Conservation (phyloP, 108 stramenopile genomes). For the Nitzschia sp. region DNA sequence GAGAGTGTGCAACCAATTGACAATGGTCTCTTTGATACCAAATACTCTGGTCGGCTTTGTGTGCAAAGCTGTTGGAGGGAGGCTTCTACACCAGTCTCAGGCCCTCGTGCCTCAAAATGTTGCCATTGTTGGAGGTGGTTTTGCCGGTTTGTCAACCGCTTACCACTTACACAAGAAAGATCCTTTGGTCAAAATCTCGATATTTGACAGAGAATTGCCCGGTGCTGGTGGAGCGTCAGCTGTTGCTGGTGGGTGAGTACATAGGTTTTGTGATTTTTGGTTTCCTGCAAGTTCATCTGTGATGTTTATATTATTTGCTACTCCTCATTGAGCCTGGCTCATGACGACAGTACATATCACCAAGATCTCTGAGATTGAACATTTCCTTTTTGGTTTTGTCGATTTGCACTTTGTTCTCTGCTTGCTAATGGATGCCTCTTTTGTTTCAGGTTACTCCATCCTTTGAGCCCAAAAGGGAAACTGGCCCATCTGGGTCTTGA, state of each 20-base stretch:
- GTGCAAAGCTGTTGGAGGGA: too few species aligned
- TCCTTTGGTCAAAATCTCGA: constrained; percentile 40
- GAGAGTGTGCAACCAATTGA: too few species aligned
- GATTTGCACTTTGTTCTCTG: constrained; percentile 1
- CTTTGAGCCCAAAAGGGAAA: constrained; percentile 79
- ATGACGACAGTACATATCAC: constrained; percentile 63
- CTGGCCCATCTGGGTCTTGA: constrained; percentile 68
- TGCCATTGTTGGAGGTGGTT: constrained; percentile 78
- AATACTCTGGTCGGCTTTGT: too few species aligned
- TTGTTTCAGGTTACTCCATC: constrained; percentile 63
- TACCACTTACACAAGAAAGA: constrained; percentile 62
- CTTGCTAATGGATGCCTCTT: constrained; percentile 8
- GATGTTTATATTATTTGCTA: constrained; percentile 56
- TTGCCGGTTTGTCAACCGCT: constrained; percentile 73
- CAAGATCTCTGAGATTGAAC: constrained; percentile 65
- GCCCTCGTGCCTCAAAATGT: constrained; percentile 20
- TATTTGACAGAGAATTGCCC: constrained; percentile 57
- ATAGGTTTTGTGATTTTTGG: neutral
- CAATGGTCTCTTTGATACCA: too few species aligned
- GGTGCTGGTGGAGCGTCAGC: constrained; percentile 79
- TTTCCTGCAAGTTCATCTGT: constrained; percentile 12
- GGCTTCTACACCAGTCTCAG: too few species aligned
- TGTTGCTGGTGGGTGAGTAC: constrained; percentile 83
- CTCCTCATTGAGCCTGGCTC: constrained; percentile 63
- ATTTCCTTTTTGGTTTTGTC: neutral